Evolutionary conservation across 2,329 filamentous ascomycete genomes (phyloP), one percentile per base, ranked within the genome.

Genomic region (Penicillium sp.): DNA sequence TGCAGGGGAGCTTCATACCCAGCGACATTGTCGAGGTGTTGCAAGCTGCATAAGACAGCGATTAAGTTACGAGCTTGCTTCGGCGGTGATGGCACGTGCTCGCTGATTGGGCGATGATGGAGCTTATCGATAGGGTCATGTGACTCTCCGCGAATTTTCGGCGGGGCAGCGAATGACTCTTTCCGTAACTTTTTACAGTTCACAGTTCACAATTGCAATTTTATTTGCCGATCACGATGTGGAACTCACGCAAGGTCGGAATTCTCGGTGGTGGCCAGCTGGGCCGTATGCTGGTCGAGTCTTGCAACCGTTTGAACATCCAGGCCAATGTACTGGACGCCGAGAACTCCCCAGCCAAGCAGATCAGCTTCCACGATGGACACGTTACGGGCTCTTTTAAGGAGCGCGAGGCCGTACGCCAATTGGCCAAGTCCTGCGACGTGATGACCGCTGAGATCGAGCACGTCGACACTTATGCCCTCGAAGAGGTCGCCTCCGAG

Each of bases 371-470:
- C 68, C 91, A 90, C 75, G 80, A 84, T 68, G 83, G 84, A 66
- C 92, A 97, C 75, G 86, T 97, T 61, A 85, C 88, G 19, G 94
- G 93, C 61, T 96, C 93, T 0, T 97, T 97, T 84, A 93, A 92
- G 75, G 90, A 97, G 68, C 82, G 89, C 0, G 86, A 86, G 37
- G 89, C 91, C 67, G 93, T 98, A 67, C 87, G 88, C 47, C 84
- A 92, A 75, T 83, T 98, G n/a, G 93, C 94, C 2, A 80, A 85
- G 42, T 80, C 83, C 37, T 92, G 89, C 70, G 91, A 96, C 75
- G 87, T 96, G 17, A 82, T 97, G 64, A 97, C 93, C 0, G 91
- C 96, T 15, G 94, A 98, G 79, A 97, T 97, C 66, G 94, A 98
- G 82, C 94, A 97, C 79, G 90, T 97, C 61, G 88, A 97, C 77